phyloP scores from a whole-genome alignment of 2,329 filamentous ascomycete species.

The Juglanconis sp. region DNA sequence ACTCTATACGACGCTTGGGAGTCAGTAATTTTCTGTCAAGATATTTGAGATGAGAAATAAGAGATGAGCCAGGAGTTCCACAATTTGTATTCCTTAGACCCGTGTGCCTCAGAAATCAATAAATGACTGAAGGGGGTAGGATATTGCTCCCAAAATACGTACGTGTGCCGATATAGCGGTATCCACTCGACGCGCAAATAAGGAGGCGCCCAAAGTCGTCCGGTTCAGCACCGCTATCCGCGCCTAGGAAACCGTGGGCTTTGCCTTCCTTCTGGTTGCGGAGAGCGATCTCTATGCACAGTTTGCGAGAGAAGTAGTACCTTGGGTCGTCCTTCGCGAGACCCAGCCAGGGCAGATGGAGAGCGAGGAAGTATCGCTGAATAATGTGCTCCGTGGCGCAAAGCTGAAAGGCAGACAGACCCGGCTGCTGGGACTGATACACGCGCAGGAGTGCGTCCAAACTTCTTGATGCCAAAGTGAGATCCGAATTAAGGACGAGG shows the following conservation, averaged over 20 bases:
- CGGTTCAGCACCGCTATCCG: slow-evolving; percentile 33
- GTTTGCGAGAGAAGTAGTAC: slow-evolving; percentile 43
- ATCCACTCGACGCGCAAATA: slow-evolving; percentile 38
- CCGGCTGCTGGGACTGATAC: slow-evolving; percentile 31
- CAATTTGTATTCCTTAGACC: no score
- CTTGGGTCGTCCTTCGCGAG: slow-evolving; percentile 44
- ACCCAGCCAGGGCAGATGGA: slow-evolving; percentile 51
- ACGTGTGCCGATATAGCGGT: slow-evolving; percentile 35
- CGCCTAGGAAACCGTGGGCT: slow-evolving; percentile 34
- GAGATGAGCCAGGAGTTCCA: no score
- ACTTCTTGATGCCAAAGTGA: slow-evolving; percentile 37
- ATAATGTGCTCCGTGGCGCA: slow-evolving; percentile 40
- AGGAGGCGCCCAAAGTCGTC: slow-evolving; percentile 38
- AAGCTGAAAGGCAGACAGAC: slow-evolving; percentile 42
- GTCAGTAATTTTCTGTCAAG: no score
- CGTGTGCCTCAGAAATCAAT: no score
- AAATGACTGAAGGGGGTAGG: no score
- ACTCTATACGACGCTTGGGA: slow-evolving; percentile 25
- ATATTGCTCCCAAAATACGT: no score
- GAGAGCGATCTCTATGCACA: slow-evolving; percentile 38
- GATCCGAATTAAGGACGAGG: slow-evolving; percentile 42
- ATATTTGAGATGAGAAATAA: no score
- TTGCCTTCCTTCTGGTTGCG: slow-evolving; percentile 25
- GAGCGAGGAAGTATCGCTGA: slow-evolving; percentile 48
- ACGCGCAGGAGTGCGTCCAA: slow-evolving; percentile 30